These are phyloP conservation scores for Trypanosoma grayi DNA, from an alignment of 208 protist species.

Conservation along the genomic window DNA sequence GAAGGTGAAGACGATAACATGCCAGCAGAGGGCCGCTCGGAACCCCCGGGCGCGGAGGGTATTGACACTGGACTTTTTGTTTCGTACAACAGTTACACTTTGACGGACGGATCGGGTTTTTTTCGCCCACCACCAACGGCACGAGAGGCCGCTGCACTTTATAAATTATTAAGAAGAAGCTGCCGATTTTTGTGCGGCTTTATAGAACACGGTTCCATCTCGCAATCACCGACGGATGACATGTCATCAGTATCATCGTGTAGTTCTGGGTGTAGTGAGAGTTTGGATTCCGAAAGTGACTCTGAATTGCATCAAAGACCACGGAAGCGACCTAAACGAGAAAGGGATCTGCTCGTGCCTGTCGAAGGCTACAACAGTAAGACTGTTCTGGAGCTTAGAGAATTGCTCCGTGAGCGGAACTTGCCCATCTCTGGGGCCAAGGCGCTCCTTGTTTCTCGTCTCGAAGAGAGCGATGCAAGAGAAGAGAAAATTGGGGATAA, in stretches of 20 bases:
- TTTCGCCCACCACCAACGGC: constrained; percentile 42
- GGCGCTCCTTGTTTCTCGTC: constrained; percentile 40
- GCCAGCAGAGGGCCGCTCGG: background rate
- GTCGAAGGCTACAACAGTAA: background rate
- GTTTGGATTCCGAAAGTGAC: constrained; percentile 22
- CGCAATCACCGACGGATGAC: constrained; percentile 11
- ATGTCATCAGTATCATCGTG: constrained; percentile 3
- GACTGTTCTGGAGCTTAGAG: constrained; percentile 24
- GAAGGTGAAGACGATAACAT: constrained; percentile 7
- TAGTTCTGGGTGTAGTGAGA: constrained; percentile 1
- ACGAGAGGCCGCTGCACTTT: constrained; percentile 35
- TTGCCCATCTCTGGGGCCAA: constrained; percentile 58
- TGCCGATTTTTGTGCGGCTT: constrained; percentile 28
- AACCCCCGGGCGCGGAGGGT: background rate
- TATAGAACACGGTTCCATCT: background rate
- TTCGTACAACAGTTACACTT: constrained; percentile 61
- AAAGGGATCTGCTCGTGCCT: background rate
- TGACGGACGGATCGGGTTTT: constrained; percentile 56
- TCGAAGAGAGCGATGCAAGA: constrained; percentile 16
- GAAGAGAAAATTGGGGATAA: background rate
- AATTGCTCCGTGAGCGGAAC: constrained; percentile 31
- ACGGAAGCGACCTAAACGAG: background rate
- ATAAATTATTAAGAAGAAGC: constrained; percentile 43
- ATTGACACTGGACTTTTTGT: constrained; percentile 49
- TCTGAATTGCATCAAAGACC: constrained; percentile 1